phyloP scores from a whole-genome alignment of 495 filamentous ascomycete species.

The Penicillium canescens region DNA sequence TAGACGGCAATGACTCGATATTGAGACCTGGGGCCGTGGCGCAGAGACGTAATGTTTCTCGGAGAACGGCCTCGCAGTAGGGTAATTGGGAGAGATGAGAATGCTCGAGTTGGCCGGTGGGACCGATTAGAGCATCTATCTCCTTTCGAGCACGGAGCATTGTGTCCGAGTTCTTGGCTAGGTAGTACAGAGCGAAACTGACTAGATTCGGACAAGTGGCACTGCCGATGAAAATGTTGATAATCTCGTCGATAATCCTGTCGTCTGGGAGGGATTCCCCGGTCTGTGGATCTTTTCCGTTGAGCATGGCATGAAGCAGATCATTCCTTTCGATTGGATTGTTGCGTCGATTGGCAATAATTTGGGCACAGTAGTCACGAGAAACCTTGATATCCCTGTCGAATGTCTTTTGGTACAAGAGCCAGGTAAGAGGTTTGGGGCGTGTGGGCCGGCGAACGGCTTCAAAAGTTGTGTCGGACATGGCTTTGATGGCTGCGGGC shows the following conservation, averaged over 20 bases:
- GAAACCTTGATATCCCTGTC: conserved; percentile 56
- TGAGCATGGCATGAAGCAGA: conserved; percentile 68
- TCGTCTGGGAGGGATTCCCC: conserved; percentile 60
- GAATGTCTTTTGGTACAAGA: conserved; percentile 49
- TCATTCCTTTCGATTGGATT: conserved; percentile 57
- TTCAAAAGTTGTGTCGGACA: conserved; percentile 44
- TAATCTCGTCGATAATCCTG: conserved; percentile 67
- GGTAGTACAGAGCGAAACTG: conserved; percentile 46
- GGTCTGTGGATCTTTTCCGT: conserved; percentile 65
- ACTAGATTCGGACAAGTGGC: conserved; percentile 47
- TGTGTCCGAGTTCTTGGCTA: conserved; percentile 37
- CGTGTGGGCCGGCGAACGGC: conserved; percentile 41
- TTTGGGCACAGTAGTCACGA: conserved; percentile 55
- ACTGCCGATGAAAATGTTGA: conserved; percentile 49
- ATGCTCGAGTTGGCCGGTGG: conserved; percentile 30
- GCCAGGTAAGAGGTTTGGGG: conserved; percentile 40
- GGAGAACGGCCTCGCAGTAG: conserved; percentile 67
- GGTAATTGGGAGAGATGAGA: conserved; percentile 64
- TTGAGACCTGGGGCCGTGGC: conserved; percentile 68
- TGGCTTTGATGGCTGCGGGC: conserved; percentile 35
- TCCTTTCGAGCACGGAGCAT: conserved; percentile 40
- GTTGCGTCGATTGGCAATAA: conserved; percentile 56
- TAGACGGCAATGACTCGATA: conserved; percentile 49
- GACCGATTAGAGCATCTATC: conserved; percentile 40
- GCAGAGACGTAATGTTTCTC: conserved; percentile 70